Conservation (phyloP, 2,329 filamentous ascomycete genomes). For the Pseudogymnoascus sp. region DNA sequence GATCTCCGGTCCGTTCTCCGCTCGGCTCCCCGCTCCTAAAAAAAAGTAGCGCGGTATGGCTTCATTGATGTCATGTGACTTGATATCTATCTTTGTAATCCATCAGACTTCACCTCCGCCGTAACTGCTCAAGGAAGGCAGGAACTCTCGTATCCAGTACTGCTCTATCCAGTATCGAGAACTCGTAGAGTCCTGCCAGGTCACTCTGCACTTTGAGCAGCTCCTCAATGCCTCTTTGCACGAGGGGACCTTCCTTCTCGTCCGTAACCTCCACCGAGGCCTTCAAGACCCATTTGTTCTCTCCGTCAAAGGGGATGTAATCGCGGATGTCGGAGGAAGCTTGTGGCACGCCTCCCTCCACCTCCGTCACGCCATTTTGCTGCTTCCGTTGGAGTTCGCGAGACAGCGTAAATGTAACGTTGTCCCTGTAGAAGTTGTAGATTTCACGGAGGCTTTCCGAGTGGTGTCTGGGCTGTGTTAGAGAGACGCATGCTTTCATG, state of each 20-base stretch:
- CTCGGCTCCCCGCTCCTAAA: neutral
- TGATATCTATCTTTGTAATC: constrained; percentile 3
- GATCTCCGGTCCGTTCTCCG: neutral
- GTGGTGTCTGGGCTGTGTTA: constrained; percentile 36
- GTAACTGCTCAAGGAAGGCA: neutral
- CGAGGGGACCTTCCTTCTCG: constrained; percentile 47
- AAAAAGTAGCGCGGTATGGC: neutral
- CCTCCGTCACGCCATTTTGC: neutral
- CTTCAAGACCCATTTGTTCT: constrained; percentile 47
- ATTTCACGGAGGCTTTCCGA: constrained; percentile 47
- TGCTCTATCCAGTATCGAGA: constrained; percentile 44
- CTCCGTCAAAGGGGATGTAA: constrained; percentile 34
- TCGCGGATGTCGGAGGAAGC: constrained; percentile 20
- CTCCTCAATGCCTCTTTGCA: constrained; percentile 47
- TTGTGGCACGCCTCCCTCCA: neutral
- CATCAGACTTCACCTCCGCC: neutral
- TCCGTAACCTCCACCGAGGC: constrained; percentile 48
- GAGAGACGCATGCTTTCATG: neutral
- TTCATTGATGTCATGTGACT: neutral
- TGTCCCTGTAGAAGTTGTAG: constrained; percentile 46
- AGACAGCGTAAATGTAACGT: constrained; percentile 46
- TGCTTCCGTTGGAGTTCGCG: constrained; percentile 35
- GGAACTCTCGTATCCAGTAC: constrained; percentile 43
- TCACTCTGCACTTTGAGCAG: constrained; percentile 40
- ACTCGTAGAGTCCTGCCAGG: constrained; percentile 46